phyloP scores from a whole-genome alignment of 371 early-diverging fungal species.

The Mortierella sp. region DNA sequence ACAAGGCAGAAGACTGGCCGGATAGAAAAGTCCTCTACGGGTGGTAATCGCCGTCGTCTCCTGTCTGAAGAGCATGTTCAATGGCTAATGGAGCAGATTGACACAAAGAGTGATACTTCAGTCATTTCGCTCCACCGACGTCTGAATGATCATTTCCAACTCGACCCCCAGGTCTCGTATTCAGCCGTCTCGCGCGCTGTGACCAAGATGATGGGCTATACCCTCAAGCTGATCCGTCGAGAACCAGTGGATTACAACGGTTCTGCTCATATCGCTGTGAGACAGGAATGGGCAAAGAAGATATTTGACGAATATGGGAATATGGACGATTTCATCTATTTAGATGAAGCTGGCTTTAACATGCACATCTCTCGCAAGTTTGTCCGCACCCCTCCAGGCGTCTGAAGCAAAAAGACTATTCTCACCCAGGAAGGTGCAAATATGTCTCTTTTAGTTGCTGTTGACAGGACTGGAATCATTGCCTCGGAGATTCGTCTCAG shows the following conservation, averaged over 20 bases:
- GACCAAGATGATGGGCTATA: background rate
- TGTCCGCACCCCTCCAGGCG: background rate
- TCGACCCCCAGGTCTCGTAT: background rate
- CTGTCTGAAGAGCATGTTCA: background rate
- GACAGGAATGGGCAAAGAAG: background rate
- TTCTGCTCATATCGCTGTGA: background rate
- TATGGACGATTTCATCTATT: slow-evolving; percentile 11
- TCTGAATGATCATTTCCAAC: slow-evolving; percentile 4
- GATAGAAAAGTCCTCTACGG: too few species aligned
- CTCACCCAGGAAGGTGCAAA: slow-evolving; percentile 1
- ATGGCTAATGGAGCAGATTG: slow-evolving; percentile 1
- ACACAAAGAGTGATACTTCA: background rate
- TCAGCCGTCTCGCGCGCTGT: background rate
- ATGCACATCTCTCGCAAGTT: slow-evolving; percentile 8
- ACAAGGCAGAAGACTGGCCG: too few species aligned
- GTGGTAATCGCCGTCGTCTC: slow-evolving; percentile 4
- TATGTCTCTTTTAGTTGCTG: slow-evolving; percentile 8
- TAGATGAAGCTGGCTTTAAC: slow-evolving; percentile 8
- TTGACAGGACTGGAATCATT: background rate
- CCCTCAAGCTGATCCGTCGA: slow-evolving; percentile 6
- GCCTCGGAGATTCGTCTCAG: background rate
- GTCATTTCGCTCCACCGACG: background rate
- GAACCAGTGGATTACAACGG: slow-evolving; percentile 4
- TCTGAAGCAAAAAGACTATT: background rate
- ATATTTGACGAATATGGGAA: background rate